Percentiles rank a stretch among this genome's conserved stretches.
Evolutionary conservation across 306 rosid genomes (phyloP).

Genomic region (Ceratonia siliqua): DNA sequence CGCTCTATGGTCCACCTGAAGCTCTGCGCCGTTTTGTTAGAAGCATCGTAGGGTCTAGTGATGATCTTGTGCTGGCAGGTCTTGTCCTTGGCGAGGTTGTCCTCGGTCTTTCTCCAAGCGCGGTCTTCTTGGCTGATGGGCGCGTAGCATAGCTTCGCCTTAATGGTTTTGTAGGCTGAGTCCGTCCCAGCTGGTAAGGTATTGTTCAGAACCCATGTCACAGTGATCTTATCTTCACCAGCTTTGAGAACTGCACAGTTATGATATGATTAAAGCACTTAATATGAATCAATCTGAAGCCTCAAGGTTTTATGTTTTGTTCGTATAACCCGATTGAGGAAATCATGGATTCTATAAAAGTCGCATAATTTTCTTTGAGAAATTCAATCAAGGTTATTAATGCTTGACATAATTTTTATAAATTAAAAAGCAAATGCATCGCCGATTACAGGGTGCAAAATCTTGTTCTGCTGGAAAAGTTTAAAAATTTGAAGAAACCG

Average conservation of each 20-base stretch:
- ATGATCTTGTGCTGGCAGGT: slow-evolving; percentile 67
- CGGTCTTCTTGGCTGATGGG: slow-evolving; percentile 81
- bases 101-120: slow-evolving; percentile 83
- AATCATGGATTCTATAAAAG: background rate
- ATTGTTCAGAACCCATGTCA: slow-evolving; percentile 67
- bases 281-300: background rate
- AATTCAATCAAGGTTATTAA: too few species aligned
- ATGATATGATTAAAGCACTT: background rate
- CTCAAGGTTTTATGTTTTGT: background rate
- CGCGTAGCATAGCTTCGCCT: slow-evolving; percentile 78
- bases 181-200: slow-evolving; percentile 54
- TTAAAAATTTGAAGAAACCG: background rate
- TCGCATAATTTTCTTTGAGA: background rate
- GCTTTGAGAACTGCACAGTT: slow-evolving; percentile 63
- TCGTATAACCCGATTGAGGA: background rate
- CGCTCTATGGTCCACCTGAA: slow-evolving; percentile 50
- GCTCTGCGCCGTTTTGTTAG: slow-evolving; percentile 51
- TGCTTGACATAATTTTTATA: too few species aligned
- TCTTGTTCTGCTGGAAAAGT: background rate
- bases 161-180: slow-evolving; percentile 63
- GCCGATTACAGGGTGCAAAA: background rate
- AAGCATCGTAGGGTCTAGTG: slow-evolving; percentile 50
- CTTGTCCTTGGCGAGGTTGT: slow-evolving; percentile 68
- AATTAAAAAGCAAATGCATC: background rate
- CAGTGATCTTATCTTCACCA: slow-evolving; percentile 63